Conservation (phyloP, 306 rosid genomes). For the Quercus dentata region DNA sequence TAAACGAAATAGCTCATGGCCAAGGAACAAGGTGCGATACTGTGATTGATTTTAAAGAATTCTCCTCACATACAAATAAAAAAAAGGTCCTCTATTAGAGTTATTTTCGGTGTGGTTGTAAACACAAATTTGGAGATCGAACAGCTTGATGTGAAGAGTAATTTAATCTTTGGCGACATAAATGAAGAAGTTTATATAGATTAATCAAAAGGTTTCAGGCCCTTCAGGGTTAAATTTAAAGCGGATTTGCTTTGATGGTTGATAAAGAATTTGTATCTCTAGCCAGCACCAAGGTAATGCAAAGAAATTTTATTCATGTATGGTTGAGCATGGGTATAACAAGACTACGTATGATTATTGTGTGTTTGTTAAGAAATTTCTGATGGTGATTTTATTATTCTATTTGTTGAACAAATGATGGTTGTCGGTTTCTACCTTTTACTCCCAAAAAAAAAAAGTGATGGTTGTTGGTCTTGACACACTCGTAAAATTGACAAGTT, state of each 20-base stretch:
- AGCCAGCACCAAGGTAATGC: neutral
- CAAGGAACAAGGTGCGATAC: neutral
- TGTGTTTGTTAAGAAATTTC: neutral
- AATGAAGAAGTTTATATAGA: neutral
- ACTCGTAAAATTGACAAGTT: neutral
- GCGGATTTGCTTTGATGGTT: neutral
- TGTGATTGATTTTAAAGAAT: neutral
- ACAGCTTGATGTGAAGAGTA: neutral
- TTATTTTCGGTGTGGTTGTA: neutral
- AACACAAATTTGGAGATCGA: neutral
- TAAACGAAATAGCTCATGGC: neutral
- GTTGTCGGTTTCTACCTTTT: neutral
- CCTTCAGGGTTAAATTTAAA: neutral
- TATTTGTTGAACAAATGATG: neutral
- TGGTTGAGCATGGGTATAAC: neutral
- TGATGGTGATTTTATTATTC: neutral
- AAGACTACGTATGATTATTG: no score
- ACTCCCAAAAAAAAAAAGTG: neutral
- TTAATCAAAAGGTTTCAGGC: no score
- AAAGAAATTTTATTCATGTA: neutral
- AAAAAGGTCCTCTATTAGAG: neutral
- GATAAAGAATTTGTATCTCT: neutral
- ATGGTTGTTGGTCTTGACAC: neutral
- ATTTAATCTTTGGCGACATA: neutral
- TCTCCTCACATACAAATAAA: neutral